phyloP scores from a whole-genome alignment of 441 rosid species.

The Macaranga tanarius region DNA sequence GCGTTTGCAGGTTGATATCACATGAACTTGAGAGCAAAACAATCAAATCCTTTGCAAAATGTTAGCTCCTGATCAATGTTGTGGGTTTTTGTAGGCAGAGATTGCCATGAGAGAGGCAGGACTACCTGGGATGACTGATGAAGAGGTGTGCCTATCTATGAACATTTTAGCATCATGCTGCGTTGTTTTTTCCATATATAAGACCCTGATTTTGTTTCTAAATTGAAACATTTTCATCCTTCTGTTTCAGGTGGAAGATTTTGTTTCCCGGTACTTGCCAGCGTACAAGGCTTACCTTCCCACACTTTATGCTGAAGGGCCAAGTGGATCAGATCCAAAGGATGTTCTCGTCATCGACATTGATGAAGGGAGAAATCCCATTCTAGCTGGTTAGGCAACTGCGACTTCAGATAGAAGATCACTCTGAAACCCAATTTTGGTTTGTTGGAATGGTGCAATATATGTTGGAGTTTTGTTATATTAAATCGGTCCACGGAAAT shows the following conservation, averaged over 20 bases:
- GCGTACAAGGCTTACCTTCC: conserved; percentile 92
- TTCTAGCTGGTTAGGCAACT: conserved; percentile 33
- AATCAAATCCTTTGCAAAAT: neutral
- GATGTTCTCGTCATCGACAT: conserved; percentile 64
- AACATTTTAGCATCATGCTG: conserved; percentile 2
- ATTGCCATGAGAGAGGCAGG: conserved; percentile 91
- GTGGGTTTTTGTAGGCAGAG: conserved; percentile 63
- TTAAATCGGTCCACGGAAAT: neutral
- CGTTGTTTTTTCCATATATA: neutral
- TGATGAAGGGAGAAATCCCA: conserved; percentile 83
- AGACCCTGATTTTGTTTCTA: neutral
- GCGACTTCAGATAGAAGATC: conserved; percentile 2
- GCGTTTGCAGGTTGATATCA: conserved; percentile 79
- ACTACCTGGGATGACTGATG: conserved; percentile 81
- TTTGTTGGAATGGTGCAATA: conserved; percentile 13
- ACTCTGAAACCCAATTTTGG: conserved; percentile 19
- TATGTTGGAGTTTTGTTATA: conserved; percentile 2
- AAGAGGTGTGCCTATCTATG: conserved; percentile 51
- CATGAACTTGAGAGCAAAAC: neutral
- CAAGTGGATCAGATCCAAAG: conserved; percentile 68
- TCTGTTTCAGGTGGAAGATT: conserved; percentile 66
- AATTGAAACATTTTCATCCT: conserved; percentile 1
- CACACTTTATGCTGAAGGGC: conserved; percentile 77
- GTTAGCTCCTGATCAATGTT: neutral
- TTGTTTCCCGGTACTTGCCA: conserved; percentile 85